Base-by-base conservation (phyloP, 257 asterid genomes). In the Hygrophila difformis region DNA sequence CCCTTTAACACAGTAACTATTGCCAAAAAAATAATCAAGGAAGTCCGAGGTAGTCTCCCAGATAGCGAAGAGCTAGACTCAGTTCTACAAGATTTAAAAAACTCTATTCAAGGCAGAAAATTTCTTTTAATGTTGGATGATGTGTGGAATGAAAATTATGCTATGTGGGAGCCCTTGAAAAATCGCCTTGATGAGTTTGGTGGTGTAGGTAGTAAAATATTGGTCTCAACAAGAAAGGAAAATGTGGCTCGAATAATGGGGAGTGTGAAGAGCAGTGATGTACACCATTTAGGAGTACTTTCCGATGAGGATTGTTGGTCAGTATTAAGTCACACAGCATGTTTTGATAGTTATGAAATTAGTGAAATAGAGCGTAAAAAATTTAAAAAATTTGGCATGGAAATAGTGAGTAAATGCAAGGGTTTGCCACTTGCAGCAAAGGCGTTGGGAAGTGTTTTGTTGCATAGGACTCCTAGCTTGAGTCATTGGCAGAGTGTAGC, bases 381-480 rank as follows among this genome's bases (percentile, higher is more conserved):
- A 43, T 40, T 71, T 15, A 22, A 59, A 12, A 53, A 9, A 13
- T 16, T 42, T 24, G 71, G 78, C 18, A 18, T 6, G 68, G 18
- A 15, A 18, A 55, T 71, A n/a, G 71, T 61, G 4, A 12, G 4
- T 10, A 66, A 66, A 22, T 66, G 78, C 56, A 55, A 59, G 46
- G 78, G 74, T 1, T 38, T 71, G 51, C 73, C 73, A 39, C 70
- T 71, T 11, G 70, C 70, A 10, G 62, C 59, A 26, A 58, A 49
- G 51, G 33, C 59, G 13, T 38, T 71, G 28, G 78, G 71, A 21
- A 47, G 63, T 33, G n/a, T n/a, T n/a, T 31, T 54, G 2, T 44
- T 71, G 43, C 44, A 47, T 15, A 55, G 38, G 19, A 66, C 66
- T 34, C 5, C 19, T 34, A 54, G 55, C 0, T 34, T 43, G 28